phyloP scores from a whole-genome alignment of 495 filamentous ascomycete species.

The Schizothecium vesticola region DNA sequence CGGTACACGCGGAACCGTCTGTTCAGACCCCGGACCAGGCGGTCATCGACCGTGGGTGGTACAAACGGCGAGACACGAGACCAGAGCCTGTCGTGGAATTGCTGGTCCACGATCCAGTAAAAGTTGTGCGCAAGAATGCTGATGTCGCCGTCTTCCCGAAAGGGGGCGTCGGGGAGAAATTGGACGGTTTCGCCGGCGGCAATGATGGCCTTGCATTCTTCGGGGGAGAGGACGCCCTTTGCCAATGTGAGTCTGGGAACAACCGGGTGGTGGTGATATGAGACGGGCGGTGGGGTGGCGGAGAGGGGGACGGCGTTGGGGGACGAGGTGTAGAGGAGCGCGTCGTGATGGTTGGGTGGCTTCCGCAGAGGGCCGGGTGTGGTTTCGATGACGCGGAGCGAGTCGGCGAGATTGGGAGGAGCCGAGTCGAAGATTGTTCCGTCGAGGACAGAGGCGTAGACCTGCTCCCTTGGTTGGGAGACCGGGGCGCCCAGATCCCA shows the following conservation, averaged over 20 bases:
- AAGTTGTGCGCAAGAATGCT: constrained; percentile 48
- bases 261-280: constrained; percentile 34
- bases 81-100: constrained; percentile 41
- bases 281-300: constrained; percentile 18
- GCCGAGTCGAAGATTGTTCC: constrained; percentile 25
- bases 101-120: constrained; percentile 45
- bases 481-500: constrained; percentile 31
- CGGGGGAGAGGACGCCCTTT: constrained; percentile 33
- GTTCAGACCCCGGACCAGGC: constrained; percentile 40
- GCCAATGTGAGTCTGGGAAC: constrained; percentile 37
- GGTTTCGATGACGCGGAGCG: constrained; percentile 38
- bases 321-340: constrained; percentile 37
- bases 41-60: constrained; percentile 30
- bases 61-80: constrained; percentile 35
- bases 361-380: constrained; percentile 41
- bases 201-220: constrained; percentile 42
- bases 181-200: constrained; percentile 40
- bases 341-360: constrained; percentile 43
- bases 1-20: constrained; percentile 45
- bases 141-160: constrained; percentile 39
- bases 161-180: constrained; percentile 44
- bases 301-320: constrained; percentile 34
- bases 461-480: constrained; percentile 12
- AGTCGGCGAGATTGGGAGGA: constrained; percentile 12
- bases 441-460: constrained; percentile 35